Percentiles rank a stretch among this genome's conserved stretches.
phyloP scores from a whole-genome alignment of 768 basidiomycete species.

The Cubamyces sp. region DNA sequence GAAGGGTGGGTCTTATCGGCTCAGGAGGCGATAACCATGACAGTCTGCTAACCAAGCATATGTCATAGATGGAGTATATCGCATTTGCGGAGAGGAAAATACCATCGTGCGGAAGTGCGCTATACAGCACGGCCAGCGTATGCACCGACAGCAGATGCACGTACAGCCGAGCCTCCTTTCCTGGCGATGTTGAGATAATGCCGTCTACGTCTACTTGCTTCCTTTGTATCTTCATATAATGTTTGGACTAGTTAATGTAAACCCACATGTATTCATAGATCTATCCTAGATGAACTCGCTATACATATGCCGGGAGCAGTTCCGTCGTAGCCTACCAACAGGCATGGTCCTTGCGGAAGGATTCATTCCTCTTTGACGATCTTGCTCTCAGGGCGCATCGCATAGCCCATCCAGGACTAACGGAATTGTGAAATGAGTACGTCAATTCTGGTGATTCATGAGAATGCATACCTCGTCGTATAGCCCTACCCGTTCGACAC shows the following conservation, averaged over 20 bases:
- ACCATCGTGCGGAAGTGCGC: constrained; percentile 67
- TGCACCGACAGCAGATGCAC: constrained; percentile 49
- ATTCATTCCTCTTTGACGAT: constrained; percentile 54
- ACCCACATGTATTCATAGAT: no score
- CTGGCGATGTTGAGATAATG: constrained; percentile 56
- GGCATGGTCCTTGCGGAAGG: not conserved
- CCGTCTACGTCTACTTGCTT: not conserved
- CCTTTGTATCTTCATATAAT: no score
- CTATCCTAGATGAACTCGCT: no score
- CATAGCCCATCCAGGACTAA: constrained; percentile 97
- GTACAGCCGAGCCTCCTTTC: constrained; percentile 68
- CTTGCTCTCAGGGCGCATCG: constrained; percentile 69
- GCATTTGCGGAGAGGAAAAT: constrained; percentile 44
- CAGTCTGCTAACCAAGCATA: not conserved
- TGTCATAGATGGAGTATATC: constrained; percentile 24
- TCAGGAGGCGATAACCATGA: no score
- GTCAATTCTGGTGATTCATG: not conserved
- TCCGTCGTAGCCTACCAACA: not conserved
- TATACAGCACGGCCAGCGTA: constrained; percentile 72
- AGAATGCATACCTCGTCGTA: constrained; percentile 85
- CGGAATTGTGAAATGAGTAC: not conserved
- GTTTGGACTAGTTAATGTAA: no score
- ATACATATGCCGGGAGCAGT: no score
- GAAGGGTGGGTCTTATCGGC: constrained; percentile 63
- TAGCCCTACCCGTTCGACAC: constrained; percentile 60